phyloP scores from a whole-genome alignment of 345 rosid genomes.

The Linum lewisii region DNA sequence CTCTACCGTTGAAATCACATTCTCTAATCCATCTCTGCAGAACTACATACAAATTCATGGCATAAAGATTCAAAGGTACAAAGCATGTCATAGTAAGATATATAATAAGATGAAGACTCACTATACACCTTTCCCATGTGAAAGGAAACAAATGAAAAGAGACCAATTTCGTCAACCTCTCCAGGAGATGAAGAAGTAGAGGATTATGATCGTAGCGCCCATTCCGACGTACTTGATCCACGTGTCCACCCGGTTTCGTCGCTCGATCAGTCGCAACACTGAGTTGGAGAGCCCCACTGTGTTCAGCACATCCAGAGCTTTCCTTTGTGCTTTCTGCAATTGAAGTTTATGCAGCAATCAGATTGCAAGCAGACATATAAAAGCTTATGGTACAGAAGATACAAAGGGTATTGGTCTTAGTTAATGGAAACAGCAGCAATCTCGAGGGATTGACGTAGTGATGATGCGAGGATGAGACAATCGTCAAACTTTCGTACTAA shows the following conservation, averaged over 20 bases:
- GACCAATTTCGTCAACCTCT: conserved; percentile 8
- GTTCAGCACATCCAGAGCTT: conserved; percentile 78
- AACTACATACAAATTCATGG: no score
- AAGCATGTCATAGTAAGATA: no score
- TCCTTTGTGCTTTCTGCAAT: conserved; percentile 73
- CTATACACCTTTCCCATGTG: not conserved
- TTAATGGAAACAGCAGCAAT: not conserved
- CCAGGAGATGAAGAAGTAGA: conserved; percentile 62
- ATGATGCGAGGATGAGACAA: no score
- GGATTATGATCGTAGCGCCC: conserved; percentile 43
- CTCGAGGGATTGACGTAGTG: no score
- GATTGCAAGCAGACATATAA: not conserved
- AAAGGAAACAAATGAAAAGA: not conserved
- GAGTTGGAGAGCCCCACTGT: conserved; percentile 90
- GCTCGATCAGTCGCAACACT: conserved; percentile 78
- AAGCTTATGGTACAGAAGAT: not conserved
- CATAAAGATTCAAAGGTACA: no score
- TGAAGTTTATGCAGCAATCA: not conserved
- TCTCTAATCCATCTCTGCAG: no score
- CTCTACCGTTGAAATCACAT: no score
- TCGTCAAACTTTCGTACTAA: no score
- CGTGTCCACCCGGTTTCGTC: conserved; percentile 78
- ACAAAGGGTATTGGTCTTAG: not conserved
- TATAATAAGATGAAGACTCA: no score
- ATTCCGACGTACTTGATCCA: conserved; percentile 88